These are phyloP conservation scores for Rhinocladiella mackenziei DNA, from an alignment of 2,329 filamentous ascomycete species.

Conservation along the genomic window DNA sequence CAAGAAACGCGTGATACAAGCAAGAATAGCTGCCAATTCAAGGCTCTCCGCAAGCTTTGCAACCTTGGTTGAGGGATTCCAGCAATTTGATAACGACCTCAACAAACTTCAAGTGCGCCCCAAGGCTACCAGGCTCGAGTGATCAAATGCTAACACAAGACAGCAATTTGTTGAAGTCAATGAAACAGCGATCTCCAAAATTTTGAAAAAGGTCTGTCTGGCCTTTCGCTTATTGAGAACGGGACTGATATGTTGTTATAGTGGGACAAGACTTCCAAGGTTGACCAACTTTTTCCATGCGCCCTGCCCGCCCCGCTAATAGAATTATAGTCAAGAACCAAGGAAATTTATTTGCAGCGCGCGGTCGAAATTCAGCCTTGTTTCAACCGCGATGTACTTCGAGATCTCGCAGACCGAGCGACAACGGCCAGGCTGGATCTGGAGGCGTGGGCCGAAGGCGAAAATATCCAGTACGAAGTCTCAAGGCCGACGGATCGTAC, in stretches of 20 bases:
- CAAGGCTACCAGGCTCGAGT: not conserved
- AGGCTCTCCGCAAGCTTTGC: conserved; percentile 91
- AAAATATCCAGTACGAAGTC: conserved; percentile 78
- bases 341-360: conserved; percentile 91
- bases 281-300: conserved; percentile 36
- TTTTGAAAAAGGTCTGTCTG: conserved; percentile 76
- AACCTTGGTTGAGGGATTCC: conserved; percentile 91
- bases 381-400: conserved; percentile 96
- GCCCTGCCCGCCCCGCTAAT: conserved; percentile 33
- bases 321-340: conserved; percentile 71
- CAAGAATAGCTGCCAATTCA: conserved; percentile 69
- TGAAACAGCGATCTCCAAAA: conserved; percentile 96
- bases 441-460: conserved; percentile 94
- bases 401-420: conserved; percentile 91
- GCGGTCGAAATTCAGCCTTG: conserved; percentile 97
- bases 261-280: conserved; percentile 99
- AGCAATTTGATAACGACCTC: conserved; percentile 92
- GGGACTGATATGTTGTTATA: conserved; percentile 37
- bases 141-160: conserved; percentile 7
- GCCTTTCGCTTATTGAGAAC: conserved; percentile 16
- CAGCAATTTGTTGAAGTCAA: conserved; percentile 98
- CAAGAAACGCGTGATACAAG: conserved; percentile 89
- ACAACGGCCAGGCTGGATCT: conserved; percentile 94
- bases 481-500: conserved; percentile 40
- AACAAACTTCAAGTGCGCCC: conserved; percentile 74